Base-by-base conservation (phyloP, 1,284 basidiomycete species). In the Phellopilus nigrolimitatus region DNA sequence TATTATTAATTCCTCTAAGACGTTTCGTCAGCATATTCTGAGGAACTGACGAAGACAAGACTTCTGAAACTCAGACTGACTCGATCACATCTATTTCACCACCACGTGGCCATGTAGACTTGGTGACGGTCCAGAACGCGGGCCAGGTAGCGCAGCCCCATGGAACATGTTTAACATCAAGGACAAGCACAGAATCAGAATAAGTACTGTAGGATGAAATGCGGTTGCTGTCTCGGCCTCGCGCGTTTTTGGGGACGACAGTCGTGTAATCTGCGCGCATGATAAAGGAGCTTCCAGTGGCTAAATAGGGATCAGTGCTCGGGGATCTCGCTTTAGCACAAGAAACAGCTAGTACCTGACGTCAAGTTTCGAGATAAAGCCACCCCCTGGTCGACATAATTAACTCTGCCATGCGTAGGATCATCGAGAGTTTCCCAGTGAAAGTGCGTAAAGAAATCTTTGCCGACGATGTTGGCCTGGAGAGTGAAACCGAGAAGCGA, bases 121-220 rank as follows among this genome's bases (percentile, higher is more conserved):
- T 57, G 7, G 64, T 66, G 1, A 65, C 59, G 21, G 68, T 71
- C 71, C 71, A 73, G 51, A 65, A 70, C 25, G 68, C 69, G 5
- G 71, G 71, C 71, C 70, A 71, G 15, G 62, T 64, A 12, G 56
- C 59, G 47, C 60, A 62, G 4, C 60, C 49, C 31, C 28, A 31
- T 5, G 64, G 64, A 56, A 64, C 61, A 51, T 63, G 64, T 19
- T 46, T 48, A 30, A 63, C 37, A 44, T 64, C 64, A n/a, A 63
- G 48, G 10, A 66, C 58, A 27, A 60, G 44, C 17, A 66, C 49
- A 34, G 61, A 57, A 33, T 61, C 60, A 4, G 51, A 53, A 45
- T 56, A 62, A 2, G 49, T 40, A 22, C 50, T 47, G 30, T 52
- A 45, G 10, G 60, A 61, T 21, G 51, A 47, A 24, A 64, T 58